phyloP scores from a whole-genome alignment of 202 grass and related monocot genomes.

The Panicum virgatum region DNA sequence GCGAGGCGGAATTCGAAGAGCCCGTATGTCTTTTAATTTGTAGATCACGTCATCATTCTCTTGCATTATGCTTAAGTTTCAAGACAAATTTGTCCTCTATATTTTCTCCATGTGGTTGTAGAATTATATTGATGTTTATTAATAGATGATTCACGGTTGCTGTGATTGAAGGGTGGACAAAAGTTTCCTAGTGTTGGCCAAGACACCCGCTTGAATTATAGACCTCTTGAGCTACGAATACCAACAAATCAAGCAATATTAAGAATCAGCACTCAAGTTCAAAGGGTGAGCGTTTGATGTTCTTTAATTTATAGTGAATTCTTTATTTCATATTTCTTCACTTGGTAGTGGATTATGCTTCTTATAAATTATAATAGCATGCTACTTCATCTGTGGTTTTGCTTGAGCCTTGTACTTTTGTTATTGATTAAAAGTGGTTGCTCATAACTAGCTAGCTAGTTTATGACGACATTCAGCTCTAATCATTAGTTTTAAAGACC shows the following conservation, averaged over 20 bases:
- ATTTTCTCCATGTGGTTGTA: conserved; percentile 4
- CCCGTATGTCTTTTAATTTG: conserved; percentile 37
- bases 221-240: conserved; percentile 74
- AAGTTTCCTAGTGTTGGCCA: conserved; percentile 81
- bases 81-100: not conserved
- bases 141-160: not conserved
- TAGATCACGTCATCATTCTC: not conserved
- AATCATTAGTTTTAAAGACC: not conserved
- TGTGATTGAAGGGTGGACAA: conserved; percentile 59
- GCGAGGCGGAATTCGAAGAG: conserved; percentile 73
- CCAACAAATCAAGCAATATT: conserved; percentile 77
- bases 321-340: not conserved
- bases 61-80: not conserved
- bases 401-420: not conserved
- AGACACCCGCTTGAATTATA: conserved; percentile 76
- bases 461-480: not conserved
- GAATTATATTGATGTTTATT: not conserved
- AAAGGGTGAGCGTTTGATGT: conserved; percentile 50
- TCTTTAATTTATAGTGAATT: not conserved
- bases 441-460: not conserved
- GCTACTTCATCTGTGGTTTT: not conserved
- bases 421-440: too few relatives aligned
- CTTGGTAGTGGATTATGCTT: not conserved
- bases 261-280: conserved; percentile 73
- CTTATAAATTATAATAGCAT: not conserved